Evolutionary conservation across 164 flowering plant genomes (phyloP), one percentile per base, ranked within the genome.

Genomic region (Vitis cinerea): DNA sequence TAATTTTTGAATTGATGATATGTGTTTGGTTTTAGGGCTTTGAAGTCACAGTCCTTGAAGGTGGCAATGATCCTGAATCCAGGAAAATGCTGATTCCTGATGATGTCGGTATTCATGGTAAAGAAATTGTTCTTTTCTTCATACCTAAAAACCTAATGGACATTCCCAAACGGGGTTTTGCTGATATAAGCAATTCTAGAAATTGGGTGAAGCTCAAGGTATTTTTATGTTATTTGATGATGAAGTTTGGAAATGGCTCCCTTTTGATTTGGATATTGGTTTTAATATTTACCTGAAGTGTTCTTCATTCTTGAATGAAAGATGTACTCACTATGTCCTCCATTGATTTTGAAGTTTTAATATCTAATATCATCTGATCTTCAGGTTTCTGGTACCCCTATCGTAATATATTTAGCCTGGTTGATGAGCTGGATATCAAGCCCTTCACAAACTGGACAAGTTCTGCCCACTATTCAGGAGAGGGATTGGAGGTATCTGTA

Each of bases 361-460:
- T 37, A 8, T 37, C 44, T 37, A 37, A 37, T 37, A 37, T 37
- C 7, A 3, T 37, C 4, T 37, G 44, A 17, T 59, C 0, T 74
- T 1, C 77, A 88, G 93, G 90, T 51, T 88, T 85, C 76, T 78
- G 88, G 88, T 72, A 78, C 63, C 87, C 93, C 10, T 85, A 79
- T 60, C 65, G 67, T 2, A 88, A 88, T 70, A 88, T 88, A 71
- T 86, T 85, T 61, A 77, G 78, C 59, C 81, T 86, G 29, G 83
- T 85, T 57, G 88, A 85, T 80, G 93, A 88, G 74, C 80, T 88
- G 56, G 88, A 75, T 50, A 62, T 88, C 73, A 66, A 76, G 69
- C 89, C 93, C 54, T 88, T 88, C 77, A 86, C 87, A 7, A 77
- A 72, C 50, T 86, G 88, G 93, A 79, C 76, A 54, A 69, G 14